Base-by-base conservation (phyloP, 2,329 filamentous ascomycete genomes). In the Alternaria infectoria region DNA sequence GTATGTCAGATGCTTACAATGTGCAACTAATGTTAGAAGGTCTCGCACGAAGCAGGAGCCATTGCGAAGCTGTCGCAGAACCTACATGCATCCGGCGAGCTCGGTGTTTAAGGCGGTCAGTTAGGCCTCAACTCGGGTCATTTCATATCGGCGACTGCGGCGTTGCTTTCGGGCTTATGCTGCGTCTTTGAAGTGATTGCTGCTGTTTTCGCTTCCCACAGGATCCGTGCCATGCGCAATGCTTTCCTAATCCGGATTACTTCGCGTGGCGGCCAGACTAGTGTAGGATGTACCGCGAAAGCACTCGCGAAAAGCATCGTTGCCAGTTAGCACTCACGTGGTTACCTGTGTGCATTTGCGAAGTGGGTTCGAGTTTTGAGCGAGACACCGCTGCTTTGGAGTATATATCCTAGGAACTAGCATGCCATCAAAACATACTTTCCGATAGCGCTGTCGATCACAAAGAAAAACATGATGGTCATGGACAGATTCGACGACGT, bases 251-350 rank as follows among this genome's bases (percentile, higher is more conserved):
- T 66, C 17, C 36, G 56, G 64, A 44, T 46, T 61, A 62, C 43
- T 30, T 56, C 54, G 30, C 21, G 26, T 52, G 26, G 40, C 45
- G 36, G 40, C 54, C 32, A 25, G 23, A 58, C 64, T 61, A 60
- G 59, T 46, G 52, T 26, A 46, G 43, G 57, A 61, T 50, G 32
- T 32, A 54, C 44, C 49, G 56, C 55, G 50, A 66, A 30, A 28
- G 30, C 15, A 45, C 43, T 68, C 64, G 63, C 63, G 60, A 59
- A 68, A 65, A 60, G 32, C 30, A 47, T 57, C 50, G 51, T 60
- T 63, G 61, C n/a, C 64, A 61, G 40, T 63, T 68, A 66, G 66
- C 50, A 36, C 49, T 59, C 65, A 66, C 60, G 63, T 68, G 65
- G 28, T 46, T 30, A 15, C 12, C 25, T 23, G 43, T 54, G 30